Evolutionary conservation across 2,329 filamentous ascomycete genomes (phyloP).

Genomic region (Penicillium freii): DNA sequence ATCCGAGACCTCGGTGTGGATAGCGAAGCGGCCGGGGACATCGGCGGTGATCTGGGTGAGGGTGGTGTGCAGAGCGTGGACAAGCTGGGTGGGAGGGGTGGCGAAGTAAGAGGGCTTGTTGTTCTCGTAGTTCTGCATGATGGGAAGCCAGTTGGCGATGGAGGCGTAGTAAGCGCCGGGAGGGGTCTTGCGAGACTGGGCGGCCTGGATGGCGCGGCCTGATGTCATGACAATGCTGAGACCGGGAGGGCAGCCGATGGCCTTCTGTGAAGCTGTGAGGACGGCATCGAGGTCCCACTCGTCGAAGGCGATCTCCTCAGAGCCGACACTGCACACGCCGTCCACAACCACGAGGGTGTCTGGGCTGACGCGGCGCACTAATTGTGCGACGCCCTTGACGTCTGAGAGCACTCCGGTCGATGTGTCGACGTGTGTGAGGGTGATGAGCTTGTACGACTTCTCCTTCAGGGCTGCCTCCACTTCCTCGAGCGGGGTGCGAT

Average conservation of each 20-base stretch:
- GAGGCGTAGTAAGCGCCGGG: conserved; percentile 91
- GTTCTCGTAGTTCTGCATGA: conserved; percentile 99
- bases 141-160: conserved; percentile 95
- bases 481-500: conserved; percentile 79
- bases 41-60: conserved; percentile 77
- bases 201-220: conserved; percentile 75
- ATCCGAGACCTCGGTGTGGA: conserved; percentile 75
- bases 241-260: conserved; percentile 90
- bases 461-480: conserved; percentile 84
- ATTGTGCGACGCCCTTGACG: conserved; percentile 75
- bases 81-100: conserved; percentile 88
- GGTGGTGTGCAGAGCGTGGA: conserved; percentile 88
- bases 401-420: conserved; percentile 95
- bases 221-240: conserved; percentile 94
- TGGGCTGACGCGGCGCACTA: conserved; percentile 82
- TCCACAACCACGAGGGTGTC: conserved; percentile 91
- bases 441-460: conserved; percentile 92
- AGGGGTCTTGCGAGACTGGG: conserved; percentile 76
- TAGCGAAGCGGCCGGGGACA: conserved; percentile 79
- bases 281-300: conserved; percentile 91
- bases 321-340: conserved; percentile 94
- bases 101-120: conserved; percentile 98
- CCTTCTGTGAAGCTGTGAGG: conserved; percentile 93
- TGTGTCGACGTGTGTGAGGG: conserved; percentile 95
- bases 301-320: conserved; percentile 94